Conservation (phyloP, 2,329 filamentous ascomycete species). For the Neurospora sp. region DNA sequence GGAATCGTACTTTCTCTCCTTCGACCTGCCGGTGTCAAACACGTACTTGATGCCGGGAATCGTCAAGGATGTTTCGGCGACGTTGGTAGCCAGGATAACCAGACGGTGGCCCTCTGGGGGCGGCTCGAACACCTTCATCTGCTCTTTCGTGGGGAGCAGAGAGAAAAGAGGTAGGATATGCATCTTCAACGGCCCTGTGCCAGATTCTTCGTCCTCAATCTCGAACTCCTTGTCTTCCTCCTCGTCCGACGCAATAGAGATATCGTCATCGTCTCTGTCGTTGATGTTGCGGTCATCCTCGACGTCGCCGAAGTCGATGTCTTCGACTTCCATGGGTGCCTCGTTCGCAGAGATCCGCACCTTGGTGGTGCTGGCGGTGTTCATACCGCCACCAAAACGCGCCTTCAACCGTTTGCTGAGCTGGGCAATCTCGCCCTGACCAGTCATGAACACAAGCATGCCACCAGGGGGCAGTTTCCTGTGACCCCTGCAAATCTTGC, state of each 20-base stretch:
- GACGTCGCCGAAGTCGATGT: constrained; percentile 68
- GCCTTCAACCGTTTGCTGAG: constrained; percentile 73
- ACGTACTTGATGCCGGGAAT: constrained; percentile 94
- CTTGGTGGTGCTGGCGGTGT: constrained; percentile 49
- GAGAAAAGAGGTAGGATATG: constrained; percentile 94
- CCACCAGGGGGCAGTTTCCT: constrained; percentile 81
- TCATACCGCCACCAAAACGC: constrained; percentile 46
- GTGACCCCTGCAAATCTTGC: constrained; percentile 80
- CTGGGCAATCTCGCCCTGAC: constrained; percentile 80
- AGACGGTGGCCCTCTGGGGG: constrained; percentile 74
- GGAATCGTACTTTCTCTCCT: constrained; percentile 85
- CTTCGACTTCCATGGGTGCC: constrained; percentile 72
- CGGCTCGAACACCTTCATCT: constrained; percentile 80
- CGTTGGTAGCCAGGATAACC: constrained; percentile 88
- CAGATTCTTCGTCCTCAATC: constrained; percentile 50
- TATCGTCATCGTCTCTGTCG: constrained; percentile 43
- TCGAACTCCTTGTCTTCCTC: constrained; percentile 56
- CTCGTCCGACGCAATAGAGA: constrained; percentile 52
- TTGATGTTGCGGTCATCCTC: constrained; percentile 52
- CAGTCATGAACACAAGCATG: constrained; percentile 89
- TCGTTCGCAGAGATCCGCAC: constrained; percentile 70
- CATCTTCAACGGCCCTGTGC: constrained; percentile 59
- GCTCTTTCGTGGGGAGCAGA: constrained; percentile 79
- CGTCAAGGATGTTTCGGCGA: constrained; percentile 93
- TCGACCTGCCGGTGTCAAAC: constrained; percentile 86